Evolutionary conservation across 2,329 filamentous ascomycete species (phyloP), one percentile per base, ranked within the genome.

Genomic region (Elsinoe ampelina): DNA sequence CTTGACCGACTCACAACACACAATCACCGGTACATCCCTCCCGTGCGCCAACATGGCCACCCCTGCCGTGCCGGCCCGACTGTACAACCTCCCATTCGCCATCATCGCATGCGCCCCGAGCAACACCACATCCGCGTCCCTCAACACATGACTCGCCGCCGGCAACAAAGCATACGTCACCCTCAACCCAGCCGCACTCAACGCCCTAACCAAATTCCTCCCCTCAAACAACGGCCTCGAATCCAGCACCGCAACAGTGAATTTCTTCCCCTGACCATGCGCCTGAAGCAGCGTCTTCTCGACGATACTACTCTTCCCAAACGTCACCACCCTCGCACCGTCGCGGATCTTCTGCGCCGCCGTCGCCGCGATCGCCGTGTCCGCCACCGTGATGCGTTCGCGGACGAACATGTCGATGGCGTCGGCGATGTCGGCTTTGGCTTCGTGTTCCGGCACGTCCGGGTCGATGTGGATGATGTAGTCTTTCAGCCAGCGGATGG

Each of bases 71-170:
- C 93, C 93, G 8, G 89, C 83, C 17, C 90, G 83, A 3, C 87
- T 92, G 71, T 95, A 95, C 64, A 98, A 80, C 34, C 88, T 82
- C 6, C 93, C 93, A 71, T 97, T 97, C 63, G 88, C 91, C 74
- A 95, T 93, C 83, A 98, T 93, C 38, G 89, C 88, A 68, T 96
- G 91, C 3, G 91, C 90, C 11, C 90, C 91, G 1, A 98, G 77
- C 54, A 97, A 81, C 8, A 93, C 84, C 64, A 85, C 84, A 5
- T 84, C 87, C 1, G 81, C 83, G 35, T 83, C 77, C 61, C 83
- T 81, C 54, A 95, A 80, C 43, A 86, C 84, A 62, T 87, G 83
- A 52, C 83, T 83, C 57, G 95, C 77, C 12, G 85, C 89, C 59
- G 88, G 86, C 38, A 95, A 84, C 6, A 92, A 82, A 32, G 84